Evolutionary conservation across 345 rosid genomes (phyloP), one percentile per base, ranked within the genome.

Genomic region (Rhizophora mangle): DNA sequence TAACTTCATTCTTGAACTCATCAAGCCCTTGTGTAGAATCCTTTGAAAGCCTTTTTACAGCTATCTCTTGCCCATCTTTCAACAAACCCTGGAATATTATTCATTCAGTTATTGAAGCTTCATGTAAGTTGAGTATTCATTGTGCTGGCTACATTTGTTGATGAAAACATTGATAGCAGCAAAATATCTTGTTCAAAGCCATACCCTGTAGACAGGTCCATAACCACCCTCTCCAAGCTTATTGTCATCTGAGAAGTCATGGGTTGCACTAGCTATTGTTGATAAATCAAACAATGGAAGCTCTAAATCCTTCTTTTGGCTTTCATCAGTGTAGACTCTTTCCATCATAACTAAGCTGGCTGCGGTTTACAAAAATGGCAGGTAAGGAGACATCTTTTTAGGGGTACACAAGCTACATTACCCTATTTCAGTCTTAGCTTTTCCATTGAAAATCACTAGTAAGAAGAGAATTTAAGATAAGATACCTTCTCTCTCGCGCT

Each of bases 41-140:
- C 47, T 70, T 81, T 1, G 84, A 78, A 20, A 81, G 78, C 67
- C 80, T 75, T 63, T 81, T 81, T 32, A 81, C 82, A 19, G 84
- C 82, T 65, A 81, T 67, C 34, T 78, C 82, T 66, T 69, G 68
- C 26, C 82, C 82, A 52, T 72, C 78, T 63, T 27, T 56, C 22
- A 81, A 24, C 7, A 18, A 67, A 6, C 84, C 84, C 84, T 81
- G 70, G 19, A 37, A 69, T 39, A 31, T 27, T 47, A 30, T 22
- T 62, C 3, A 37, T 15, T 39, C 10, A 18, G n/a, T 37, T 10
- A 18, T 34, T 49, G 29, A 18, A 57, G 56, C 19, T n/a, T 47
- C 36, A 43, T 2, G 19, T 43, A 43, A 1, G 26, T 6, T 36
- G 11, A 36, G 7, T 32, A 62, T 24, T 62, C 20, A 7, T 13